Evolutionary conservation across 2,329 filamentous ascomycete genomes (phyloP).

Genomic region (Podosphaera xanthii): DNA sequence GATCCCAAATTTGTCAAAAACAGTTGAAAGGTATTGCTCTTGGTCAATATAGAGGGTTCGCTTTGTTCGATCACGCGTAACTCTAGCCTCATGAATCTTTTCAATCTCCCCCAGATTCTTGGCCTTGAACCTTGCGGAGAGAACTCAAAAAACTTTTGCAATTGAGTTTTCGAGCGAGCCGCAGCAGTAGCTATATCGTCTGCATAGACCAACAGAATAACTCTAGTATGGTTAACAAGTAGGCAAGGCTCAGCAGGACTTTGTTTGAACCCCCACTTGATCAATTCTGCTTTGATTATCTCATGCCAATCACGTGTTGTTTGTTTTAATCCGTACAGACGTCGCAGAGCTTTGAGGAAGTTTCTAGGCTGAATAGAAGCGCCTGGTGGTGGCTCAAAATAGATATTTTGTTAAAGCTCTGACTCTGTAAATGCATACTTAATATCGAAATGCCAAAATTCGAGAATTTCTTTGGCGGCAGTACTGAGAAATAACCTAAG

Average conservation of each 20-base stretch:
- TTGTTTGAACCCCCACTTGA: not conserved
- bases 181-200: not conserved
- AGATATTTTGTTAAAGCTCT: not conserved
- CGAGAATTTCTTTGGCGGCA: not conserved
- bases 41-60: not conserved
- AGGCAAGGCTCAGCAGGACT: not conserved
- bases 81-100: not conserved
- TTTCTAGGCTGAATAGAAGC: not conserved
- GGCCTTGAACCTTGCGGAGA: not conserved
- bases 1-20: not conserved
- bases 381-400: not conserved
- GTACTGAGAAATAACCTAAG: not conserved
- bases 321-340: not conserved
- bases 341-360: not conserved
- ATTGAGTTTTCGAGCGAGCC: not conserved
- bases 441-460: not conserved
- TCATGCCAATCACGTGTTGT: not conserved
- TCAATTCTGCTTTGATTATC: not conserved
- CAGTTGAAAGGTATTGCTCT: not conserved
- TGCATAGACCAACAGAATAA: not conserved
- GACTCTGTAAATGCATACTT: not conserved
- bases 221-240: not conserved
- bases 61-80: not conserved
- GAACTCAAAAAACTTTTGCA: not conserved
- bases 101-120: slow-evolving; percentile 1